Conservation (phyloP, 768 basidiomycete species). For the Agrocybe pediades region DNA sequence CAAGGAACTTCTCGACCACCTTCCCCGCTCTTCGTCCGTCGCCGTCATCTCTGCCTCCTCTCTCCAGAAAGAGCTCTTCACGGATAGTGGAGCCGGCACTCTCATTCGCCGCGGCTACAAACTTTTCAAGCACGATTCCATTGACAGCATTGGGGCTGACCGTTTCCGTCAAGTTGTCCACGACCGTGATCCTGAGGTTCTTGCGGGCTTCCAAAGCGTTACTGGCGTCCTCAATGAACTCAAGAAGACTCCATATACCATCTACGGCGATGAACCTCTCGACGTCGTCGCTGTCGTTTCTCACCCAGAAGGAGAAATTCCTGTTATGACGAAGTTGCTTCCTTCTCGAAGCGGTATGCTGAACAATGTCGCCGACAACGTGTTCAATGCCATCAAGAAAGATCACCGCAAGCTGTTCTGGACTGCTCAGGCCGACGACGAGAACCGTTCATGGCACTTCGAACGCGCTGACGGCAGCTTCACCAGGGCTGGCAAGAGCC, state of each 20-base stretch:
- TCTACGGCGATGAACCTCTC: constrained; percentile 98
- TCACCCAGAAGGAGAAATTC: constrained; percentile 84
- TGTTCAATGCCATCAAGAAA: constrained; percentile 95
- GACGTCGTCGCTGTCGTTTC: constrained; percentile 95
- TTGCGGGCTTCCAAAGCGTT: constrained; percentile 80
- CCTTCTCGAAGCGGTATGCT: constrained; percentile 86
- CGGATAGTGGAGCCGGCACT: constrained; percentile 96
- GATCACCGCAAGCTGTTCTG: constrained; percentile 94
- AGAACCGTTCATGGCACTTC: constrained; percentile 98
- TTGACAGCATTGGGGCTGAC: constrained; percentile 89
- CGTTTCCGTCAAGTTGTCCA: constrained; percentile 93
- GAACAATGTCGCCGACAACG: constrained; percentile 96
- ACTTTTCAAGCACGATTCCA: constrained; percentile 84
- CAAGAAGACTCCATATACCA: constrained; percentile 82
- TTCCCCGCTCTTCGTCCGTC: constrained; percentile 96
- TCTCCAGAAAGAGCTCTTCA: constrained; percentile 98
- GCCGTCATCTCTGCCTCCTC: constrained; percentile 94
- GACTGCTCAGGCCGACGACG: constrained; percentile 96
- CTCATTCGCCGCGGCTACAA: constrained; percentile 98
- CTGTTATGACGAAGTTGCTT: constrained; percentile 92
- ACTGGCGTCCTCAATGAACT: constrained; percentile 84
- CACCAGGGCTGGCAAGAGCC: constrained; percentile 87
- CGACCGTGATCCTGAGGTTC: constrained; percentile 93
- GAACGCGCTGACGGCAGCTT: constrained; percentile 98
- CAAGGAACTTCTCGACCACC: constrained; percentile 97